phyloP scores from a whole-genome alignment of 164 flowering plant genomes.

The Nelumbo lutea region DNA sequence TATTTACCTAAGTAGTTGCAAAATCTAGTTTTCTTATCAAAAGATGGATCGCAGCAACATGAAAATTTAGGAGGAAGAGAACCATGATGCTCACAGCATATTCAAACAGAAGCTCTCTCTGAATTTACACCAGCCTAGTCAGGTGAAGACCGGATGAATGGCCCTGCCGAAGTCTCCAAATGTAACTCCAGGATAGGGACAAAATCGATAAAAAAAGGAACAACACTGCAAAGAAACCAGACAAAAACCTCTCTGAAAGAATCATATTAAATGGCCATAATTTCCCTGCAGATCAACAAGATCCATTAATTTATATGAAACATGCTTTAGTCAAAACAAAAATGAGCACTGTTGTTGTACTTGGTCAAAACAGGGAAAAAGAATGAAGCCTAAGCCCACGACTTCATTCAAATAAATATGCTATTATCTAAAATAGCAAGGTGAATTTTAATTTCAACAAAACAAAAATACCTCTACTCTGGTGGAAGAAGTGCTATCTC shows the following conservation, averaged over 20 bases:
- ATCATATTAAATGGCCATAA: neutral
- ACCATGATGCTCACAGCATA: neutral
- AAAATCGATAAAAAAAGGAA: neutral
- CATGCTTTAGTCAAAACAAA: neutral
- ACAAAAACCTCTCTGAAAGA: neutral
- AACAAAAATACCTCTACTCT: constrained; percentile 15
- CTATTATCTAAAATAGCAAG: neutral
- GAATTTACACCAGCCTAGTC: neutral
- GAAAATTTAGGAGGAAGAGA: no score
- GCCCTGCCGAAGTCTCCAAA: neutral
- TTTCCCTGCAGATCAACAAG: neutral
- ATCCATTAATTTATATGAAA: neutral
- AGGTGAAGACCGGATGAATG: neutral
- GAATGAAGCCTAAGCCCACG: neutral
- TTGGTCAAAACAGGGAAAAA: no score
- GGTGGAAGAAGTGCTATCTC: constrained; percentile 84
- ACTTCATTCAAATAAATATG: neutral
- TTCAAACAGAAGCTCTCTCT: neutral
- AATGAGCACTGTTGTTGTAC: no score
- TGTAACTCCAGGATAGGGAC: neutral
- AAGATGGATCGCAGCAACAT: no score
- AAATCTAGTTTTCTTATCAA: no score
- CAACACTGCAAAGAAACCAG: neutral
- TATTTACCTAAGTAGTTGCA: no score
- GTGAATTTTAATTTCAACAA: neutral